phyloP scores from a whole-genome alignment of 2,329 filamentous ascomycete species.

The Dothideomycetes sp. region DNA sequence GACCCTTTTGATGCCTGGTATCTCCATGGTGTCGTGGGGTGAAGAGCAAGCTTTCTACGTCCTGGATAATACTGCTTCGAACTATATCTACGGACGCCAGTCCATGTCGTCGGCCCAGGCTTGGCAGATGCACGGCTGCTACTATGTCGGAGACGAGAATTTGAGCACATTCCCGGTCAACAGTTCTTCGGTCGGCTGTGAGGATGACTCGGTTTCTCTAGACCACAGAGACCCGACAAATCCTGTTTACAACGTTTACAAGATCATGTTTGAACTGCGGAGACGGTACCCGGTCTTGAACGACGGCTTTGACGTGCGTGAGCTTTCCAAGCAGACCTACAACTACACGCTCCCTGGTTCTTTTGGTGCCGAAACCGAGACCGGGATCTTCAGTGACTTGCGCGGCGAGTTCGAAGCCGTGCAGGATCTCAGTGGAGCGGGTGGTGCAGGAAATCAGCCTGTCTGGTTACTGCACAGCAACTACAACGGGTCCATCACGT shows the following conservation, averaged over 20 bases:
- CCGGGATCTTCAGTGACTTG: slow-evolving; percentile 49
- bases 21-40: slow-evolving; percentile 50
- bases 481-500: slow-evolving; percentile 37
- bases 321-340: slow-evolving; percentile 46
- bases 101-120: slow-evolving; percentile 50
- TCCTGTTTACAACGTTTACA: slow-evolving; percentile 49
- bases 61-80: slow-evolving; percentile 51
- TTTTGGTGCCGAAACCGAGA: slow-evolving; percentile 41
- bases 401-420: slow-evolving; percentile 34
- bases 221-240: slow-evolving; percentile 54
- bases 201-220: slow-evolving; percentile 44
- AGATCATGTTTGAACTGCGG: slow-evolving; percentile 51
- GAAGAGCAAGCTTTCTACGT: slow-evolving; percentile 57
- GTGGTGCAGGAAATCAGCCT: slow-evolving; percentile 16
- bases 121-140: slow-evolving; percentile 57
- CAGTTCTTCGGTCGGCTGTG: slow-evolving; percentile 42
- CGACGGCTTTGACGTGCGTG: slow-evolving; percentile 45
- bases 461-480: slow-evolving; percentile 45
- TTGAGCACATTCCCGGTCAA: slow-evolving; percentile 49
- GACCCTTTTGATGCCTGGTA: slow-evolving; percentile 49
- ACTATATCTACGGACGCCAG: slow-evolving; percentile 56
- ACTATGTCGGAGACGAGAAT: slow-evolving; percentile 43
- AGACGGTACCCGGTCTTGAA: slow-evolving; percentile 46
- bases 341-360: slow-evolving; percentile 42
- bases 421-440: slow-evolving; percentile 37